Conservation (phyloP, 2,329 filamentous ascomycete species). For the Pyrenophora teres region DNA sequence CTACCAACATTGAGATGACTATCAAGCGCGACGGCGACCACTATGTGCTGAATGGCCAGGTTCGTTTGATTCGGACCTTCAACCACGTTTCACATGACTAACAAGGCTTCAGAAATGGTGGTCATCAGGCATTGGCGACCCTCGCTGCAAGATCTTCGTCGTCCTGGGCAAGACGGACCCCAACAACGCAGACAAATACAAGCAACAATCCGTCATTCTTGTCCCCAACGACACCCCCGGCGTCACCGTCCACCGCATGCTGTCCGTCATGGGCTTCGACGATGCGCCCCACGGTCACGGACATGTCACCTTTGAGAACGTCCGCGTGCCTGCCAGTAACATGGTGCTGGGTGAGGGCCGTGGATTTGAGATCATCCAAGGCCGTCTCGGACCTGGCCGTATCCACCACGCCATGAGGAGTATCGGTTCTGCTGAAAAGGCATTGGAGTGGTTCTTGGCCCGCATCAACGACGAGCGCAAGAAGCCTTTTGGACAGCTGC, state of each 20-base stretch:
- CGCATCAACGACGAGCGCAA: constrained; percentile 91
- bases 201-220: constrained; percentile 90
- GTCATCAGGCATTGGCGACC: constrained; percentile 94
- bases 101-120: constrained; percentile 93
- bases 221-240: constrained; percentile 82
- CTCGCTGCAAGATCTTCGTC: constrained; percentile 88
- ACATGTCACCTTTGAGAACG: constrained; percentile 86
- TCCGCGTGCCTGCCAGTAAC: constrained; percentile 81
- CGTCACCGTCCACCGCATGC: constrained; percentile 91
- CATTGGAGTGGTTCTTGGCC: constrained; percentile 92
- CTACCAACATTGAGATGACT: constrained; percentile 85
- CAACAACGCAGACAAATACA: constrained; percentile 75
- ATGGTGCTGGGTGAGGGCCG: constrained; percentile 91
- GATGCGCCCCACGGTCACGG: constrained; percentile 98
- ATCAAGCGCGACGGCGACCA: constrained; percentile 84
- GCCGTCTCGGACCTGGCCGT: constrained; percentile 89
- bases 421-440: constrained; percentile 88
- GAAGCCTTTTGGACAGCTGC: constrained; percentile 85
- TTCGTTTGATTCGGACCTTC: constrained; percentile 46
- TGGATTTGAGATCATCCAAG: constrained; percentile 98
- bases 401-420: constrained; percentile 98
- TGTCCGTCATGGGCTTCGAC: constrained; percentile 93
- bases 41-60: constrained; percentile 87
- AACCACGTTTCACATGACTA: not conserved
- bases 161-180: constrained; percentile 94